Evolutionary conservation across 2,329 filamentous ascomycete genomes (phyloP), one percentile per base, ranked within the genome.

Genomic region (Metarhizium anisopliae): DNA sequence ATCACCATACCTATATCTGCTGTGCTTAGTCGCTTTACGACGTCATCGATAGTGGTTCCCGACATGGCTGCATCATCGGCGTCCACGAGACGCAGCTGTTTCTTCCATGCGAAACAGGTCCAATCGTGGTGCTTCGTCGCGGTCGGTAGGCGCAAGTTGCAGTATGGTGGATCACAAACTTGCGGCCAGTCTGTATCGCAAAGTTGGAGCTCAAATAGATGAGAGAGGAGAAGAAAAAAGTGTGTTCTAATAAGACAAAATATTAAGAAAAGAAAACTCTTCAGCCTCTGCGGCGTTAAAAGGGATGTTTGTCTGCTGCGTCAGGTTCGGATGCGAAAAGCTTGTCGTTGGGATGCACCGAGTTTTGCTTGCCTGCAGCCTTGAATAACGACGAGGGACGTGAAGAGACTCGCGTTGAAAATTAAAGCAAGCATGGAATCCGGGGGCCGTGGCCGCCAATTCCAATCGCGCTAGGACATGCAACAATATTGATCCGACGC

Each of bases 11-110:
- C 81, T 66, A 75, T 76, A 61, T 85, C 82, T 56, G 76, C 70
- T 52, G 74, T 74, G 66, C 75, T 77, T 61, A 85, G 74, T 70
- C 80, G 79, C 73, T 80, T 81, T 61, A 84, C 78, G 67, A 84
- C 79, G 72, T 85, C 79, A 60, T 86, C 83, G 65, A 85, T 81
- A 63, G 75, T 77, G 63, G 74, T 78, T 59, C 74, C 75, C 73
- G 82, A 80, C 83, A 86, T 86, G 70, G 67, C 73, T 75, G 74
- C 79, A 74, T 73, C 72, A 77, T 74, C 61, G 65, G 71, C 72
- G 66, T 69, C 66, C 61, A 63, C 62, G 59, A 64, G 67, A 69
- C 63, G 66, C 68, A 61, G 63, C 56, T 58, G 59, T 62, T 58
- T 59, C 60, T 70, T 64, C 70, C 71, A 73, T 73, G 53, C 68